Base-by-base conservation (phyloP, 2,329 filamentous ascomycete species). In the Pseudogymnoascus sp. region DNA sequence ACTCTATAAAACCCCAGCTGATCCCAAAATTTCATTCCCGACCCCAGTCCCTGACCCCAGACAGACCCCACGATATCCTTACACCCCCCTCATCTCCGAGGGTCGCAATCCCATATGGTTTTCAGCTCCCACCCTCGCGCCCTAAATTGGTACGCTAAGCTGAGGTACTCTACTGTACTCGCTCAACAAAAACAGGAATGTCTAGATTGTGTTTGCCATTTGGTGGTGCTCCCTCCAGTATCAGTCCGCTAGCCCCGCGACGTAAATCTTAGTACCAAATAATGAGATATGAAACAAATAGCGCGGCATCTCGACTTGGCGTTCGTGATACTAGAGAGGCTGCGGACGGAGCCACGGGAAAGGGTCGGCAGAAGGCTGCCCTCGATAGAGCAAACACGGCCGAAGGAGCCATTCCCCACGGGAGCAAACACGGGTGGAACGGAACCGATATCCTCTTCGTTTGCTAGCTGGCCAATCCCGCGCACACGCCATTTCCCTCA, bases 31-130 rank as follows among this genome's bases (percentile, higher is more conserved):
- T 34, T 34, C 25, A 34, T 56, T 56, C 8, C 2, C 5, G 25
- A 18, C 25, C 46, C 25, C n/a, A 56, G 8, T 9, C 25, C n/a
- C 25, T 34, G n/a, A 18, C n/a, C 46, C 46, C 46, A 56, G 25
- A 6, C 25, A 56, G n/a, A 28, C 5, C 25, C 46, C 46, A 34
- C 46, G 25, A 34, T 14, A 53, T 31, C 46, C 46, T n/a, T 31
- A 53, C 46, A 49, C 46, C 25, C n/a, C 49, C 28, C n/a, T 56
- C 49, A 56, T 56, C 49, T 56, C 49, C 28, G 49, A 56, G 16
- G 28, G 7, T 56, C 5, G n/a, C 25, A 18, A 34, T 7, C 23
- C 43, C 23, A 49, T 16, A 46, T 18, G 25, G 3, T 5, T 56
- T 21, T 56, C 49, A 56, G 28, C 49, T 56, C 28, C n/a, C 8